A percentile compares a stretch with the other conserved stretches of the same genome.
phyloP scores from a whole-genome alignment of 257 asterid genomes.

The Nicotiana noctiflora region DNA sequence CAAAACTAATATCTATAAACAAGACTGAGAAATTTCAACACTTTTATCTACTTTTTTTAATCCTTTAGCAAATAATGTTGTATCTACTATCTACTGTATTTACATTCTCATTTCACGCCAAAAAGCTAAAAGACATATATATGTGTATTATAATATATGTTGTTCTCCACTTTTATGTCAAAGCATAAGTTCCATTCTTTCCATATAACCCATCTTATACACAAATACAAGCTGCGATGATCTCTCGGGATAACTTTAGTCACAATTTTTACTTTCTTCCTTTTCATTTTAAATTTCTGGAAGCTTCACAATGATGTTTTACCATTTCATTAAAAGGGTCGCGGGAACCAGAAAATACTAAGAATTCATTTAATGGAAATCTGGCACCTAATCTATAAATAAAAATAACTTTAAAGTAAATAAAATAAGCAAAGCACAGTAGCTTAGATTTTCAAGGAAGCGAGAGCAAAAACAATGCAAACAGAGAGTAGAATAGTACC shows the following conservation, averaged over 20 bases:
- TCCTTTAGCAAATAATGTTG: no score
- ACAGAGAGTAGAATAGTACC: neutral
- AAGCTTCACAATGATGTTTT: neutral
- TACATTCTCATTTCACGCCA: neutral
- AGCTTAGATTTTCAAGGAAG: neutral
- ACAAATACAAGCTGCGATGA: neutral
- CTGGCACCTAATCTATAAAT: neutral
- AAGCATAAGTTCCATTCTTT: neutral
- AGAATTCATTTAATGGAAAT: neutral
- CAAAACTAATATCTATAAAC: no score
- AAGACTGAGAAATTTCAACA: neutral
- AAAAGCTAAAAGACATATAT: neutral
- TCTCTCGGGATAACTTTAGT: neutral
- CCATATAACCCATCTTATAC: neutral
- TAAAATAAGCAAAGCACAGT: neutral
- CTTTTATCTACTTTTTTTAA: neutral
- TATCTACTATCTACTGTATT: neutral
- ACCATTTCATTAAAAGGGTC: neutral
- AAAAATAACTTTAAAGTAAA: neutral
- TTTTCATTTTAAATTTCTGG: neutral
- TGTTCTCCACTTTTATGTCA: neutral
- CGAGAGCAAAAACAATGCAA: neutral
- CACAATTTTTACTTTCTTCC: neutral
- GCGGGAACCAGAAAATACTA: no score
- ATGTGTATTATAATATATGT: neutral